Evolutionary conservation across 75 land plant genomes (phyloP).

Genomic region (Isoetes taiwanensis): DNA sequence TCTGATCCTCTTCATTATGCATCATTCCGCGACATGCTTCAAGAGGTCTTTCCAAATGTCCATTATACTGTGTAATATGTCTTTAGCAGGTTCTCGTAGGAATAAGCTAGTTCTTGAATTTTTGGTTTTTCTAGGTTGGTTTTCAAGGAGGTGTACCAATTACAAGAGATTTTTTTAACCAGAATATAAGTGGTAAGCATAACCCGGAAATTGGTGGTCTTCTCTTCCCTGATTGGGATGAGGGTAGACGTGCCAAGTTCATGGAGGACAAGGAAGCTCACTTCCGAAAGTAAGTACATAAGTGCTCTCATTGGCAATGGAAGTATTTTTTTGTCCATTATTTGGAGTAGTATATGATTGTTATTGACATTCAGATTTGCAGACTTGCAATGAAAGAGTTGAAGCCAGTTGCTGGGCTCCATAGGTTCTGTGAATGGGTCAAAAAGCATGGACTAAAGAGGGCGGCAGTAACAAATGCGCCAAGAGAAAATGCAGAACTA

Average conservation of each 20-base stretch:
- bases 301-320: background rate
- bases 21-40: conserved; percentile 75
- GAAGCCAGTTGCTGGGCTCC: conserved; percentile 49
- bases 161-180: conserved; percentile 47
- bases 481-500: conserved; percentile 74
- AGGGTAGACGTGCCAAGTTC: conserved; percentile 37
- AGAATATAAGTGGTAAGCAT: conserved; percentile 57
- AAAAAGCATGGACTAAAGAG: conserved; percentile 59
- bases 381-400: conserved; percentile 51
- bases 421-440: conserved; percentile 51
- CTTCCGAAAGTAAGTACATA: conserved; percentile 43
- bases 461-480: conserved; percentile 96
- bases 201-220: conserved; percentile 38
- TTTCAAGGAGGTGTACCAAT: conserved; percentile 73
- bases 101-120: background rate
- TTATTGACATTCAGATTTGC: conserved; percentile 4
- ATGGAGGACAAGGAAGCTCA: conserved; percentile 62
- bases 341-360: background rate
- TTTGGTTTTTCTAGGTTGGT: conserved; percentile 43
- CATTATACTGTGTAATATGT: background rate
- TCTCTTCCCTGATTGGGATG: conserved; percentile 84
- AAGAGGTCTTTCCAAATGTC: conserved; percentile 34
- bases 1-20: conserved; percentile 65
- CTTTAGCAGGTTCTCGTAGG: background rate
- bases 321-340: background rate